Evolutionary conservation across 129 eudicot species (phyloP), one percentile per base, ranked within the genome.

Genomic region (Smallanthus sonchifolius): DNA sequence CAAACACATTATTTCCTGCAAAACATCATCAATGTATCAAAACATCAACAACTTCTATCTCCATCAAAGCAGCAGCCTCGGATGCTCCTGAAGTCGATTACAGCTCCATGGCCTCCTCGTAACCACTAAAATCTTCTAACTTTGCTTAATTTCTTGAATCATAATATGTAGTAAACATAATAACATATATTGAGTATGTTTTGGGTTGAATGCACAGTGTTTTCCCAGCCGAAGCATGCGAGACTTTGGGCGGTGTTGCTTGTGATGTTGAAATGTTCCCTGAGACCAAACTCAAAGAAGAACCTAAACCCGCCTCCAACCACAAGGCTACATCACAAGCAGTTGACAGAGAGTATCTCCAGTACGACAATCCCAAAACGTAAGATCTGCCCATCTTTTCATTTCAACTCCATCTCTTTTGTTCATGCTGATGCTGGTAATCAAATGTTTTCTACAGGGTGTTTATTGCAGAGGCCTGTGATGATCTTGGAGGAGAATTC

Each of bases 151-250:
- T 13, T 54, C 17, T 61, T 20, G 4, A 32, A 30, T 48, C 9
- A 38, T 17, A 2, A 15, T 3, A 52, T 13, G 17, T 30, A 45
- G 17, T 3, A 2, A 10, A 34, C 24, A 15, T 65, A 0, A 7
- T 10, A 0, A 0, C n/a, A 47, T 10, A 8, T 24, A 7, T 2
- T 19, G 19, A 1, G 62, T 30, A 24, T 17, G 24, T 35, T 42
- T 20, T 65, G 35, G 16, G n/a, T 55, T 65, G 14, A 75, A 43
- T 48, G 43, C 85, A 24, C 30, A 88, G 92, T 7, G 92, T 89
- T 10, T 89, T 89, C 47, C 92, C 90, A 20, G 96, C 96, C 37
- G 96, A 89, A 85, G 95, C 95, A 81, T 89, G 96, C 38, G 92
- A 89, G 65, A 83, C 86, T 10, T 3, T 84, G 4, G 91, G 92